Evolutionary conservation across 768 basidiomycete species (phyloP).

Genomic region (Tulasnella sp.): DNA sequence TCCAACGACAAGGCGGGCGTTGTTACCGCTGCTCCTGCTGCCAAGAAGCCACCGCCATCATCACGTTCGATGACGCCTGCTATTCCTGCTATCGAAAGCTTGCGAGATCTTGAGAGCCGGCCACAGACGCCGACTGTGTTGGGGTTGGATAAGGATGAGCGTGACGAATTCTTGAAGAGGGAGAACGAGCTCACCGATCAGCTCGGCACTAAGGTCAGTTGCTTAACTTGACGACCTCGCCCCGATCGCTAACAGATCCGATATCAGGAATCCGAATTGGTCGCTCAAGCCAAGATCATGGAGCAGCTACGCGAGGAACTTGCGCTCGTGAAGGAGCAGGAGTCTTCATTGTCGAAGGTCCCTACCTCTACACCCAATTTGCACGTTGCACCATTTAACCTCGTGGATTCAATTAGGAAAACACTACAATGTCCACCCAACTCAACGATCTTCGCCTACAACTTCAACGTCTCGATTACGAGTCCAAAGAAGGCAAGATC

Average conservation of each 20-base stretch:
- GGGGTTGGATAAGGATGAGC: conserved; percentile 87
- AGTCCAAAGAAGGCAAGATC: conserved; percentile 89
- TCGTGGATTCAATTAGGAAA: conserved; percentile 46
- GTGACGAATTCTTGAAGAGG: conserved; percentile 89
- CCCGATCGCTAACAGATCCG: not conserved
- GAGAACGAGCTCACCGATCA: conserved; percentile 96
- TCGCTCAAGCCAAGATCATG: conserved; percentile 71
- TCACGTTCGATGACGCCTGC: conserved; percentile 63
- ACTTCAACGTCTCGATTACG: conserved; percentile 86
- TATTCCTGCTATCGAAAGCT: conserved; percentile 58
- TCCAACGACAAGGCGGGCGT: conserved; percentile 47
- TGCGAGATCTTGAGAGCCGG: conserved; percentile 59
- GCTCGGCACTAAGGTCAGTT: conserved; percentile 60
- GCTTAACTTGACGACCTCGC: not conserved
- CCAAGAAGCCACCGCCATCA: conserved; percentile 41
- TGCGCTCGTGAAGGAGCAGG: conserved; percentile 82
- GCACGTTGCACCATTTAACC: not conserved
- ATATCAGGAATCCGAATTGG: conserved; percentile 57
- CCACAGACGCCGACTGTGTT: conserved; percentile 88
- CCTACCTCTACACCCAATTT: not conserved
- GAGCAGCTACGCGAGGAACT: conserved; percentile 85
- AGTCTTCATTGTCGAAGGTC: conserved; percentile 65
- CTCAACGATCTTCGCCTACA: conserved; percentile 86
- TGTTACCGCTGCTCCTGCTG: conserved; percentile 29
- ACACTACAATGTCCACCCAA: conserved; percentile 87